A percentile compares a stretch with the other conserved stretches of the same genome.
Conservation (phyloP, 768 basidiomycete species). For the Hypholoma sublateritium region DNA sequence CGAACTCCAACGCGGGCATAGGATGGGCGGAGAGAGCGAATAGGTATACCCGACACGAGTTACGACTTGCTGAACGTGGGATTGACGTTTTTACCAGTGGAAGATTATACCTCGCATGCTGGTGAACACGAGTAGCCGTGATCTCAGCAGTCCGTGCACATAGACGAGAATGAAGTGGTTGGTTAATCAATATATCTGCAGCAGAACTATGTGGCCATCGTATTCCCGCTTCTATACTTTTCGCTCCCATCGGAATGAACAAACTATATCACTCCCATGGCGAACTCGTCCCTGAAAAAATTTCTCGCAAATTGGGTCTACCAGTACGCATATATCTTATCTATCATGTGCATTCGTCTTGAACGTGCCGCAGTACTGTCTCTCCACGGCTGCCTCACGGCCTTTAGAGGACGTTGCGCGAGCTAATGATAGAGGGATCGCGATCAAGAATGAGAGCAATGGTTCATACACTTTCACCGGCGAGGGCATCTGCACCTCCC, state of each 20-base stretch:
- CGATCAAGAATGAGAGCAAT: constrained; percentile 33
- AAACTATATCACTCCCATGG: constrained; percentile 45
- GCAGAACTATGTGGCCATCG: constrained; percentile 45
- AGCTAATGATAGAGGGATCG: constrained; percentile 43
- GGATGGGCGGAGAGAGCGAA: constrained; percentile 54
- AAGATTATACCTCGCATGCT: constrained; percentile 56
- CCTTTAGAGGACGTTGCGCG: constrained; percentile 50
- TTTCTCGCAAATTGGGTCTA: constrained; percentile 46
- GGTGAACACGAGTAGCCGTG: constrained; percentile 45
- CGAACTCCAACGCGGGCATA: constrained; percentile 51
- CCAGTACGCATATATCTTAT: constrained; percentile 6
- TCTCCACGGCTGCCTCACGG: constrained; percentile 51
- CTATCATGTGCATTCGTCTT: constrained; percentile 7
- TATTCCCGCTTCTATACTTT: constrained; percentile 50
- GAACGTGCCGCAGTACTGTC: constrained; percentile 36
- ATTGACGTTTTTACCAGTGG: constrained; percentile 42
- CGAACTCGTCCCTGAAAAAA: constrained; percentile 40
- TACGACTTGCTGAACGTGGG: not conserved
- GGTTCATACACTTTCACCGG: constrained; percentile 32
- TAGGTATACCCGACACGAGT: constrained; percentile 21
- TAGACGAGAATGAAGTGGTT: not conserved
- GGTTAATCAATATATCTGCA: constrained; percentile 6
- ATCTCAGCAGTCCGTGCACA: constrained; percentile 38
- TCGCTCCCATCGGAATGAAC: constrained; percentile 60
- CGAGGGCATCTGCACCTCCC: constrained; percentile 32